Evolutionary conservation across 129 eudicot genomes (phyloP).

Genomic region (Gnaphalium uliginosum): DNA sequence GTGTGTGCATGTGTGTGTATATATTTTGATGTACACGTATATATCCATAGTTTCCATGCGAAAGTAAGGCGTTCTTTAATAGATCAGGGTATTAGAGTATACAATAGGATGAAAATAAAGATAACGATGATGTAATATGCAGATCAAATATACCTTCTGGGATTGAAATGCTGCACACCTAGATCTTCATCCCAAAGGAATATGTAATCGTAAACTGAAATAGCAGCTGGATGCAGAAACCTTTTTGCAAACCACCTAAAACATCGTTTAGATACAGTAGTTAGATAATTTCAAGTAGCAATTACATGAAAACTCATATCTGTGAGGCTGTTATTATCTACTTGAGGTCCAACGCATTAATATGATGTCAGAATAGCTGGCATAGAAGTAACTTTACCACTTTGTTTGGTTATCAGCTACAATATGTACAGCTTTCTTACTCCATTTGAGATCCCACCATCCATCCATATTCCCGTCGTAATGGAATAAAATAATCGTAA

Average conservation of each 20-base stretch:
- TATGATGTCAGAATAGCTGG: not conserved
- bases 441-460: conserved; percentile 92
- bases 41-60: not conserved
- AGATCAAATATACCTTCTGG: conserved; percentile 61
- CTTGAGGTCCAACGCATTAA: not conserved
- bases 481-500: conserved; percentile 82
- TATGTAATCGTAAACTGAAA: conserved; percentile 75
- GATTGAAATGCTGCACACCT: conserved; percentile 81
- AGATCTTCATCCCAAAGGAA: conserved; percentile 99
- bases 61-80: not conserved
- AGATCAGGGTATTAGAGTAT: conserved; percentile 14
- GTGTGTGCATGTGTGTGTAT: too few relatives aligned
- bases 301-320: conserved; percentile 1
- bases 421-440: conserved; percentile 72
- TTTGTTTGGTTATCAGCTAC: conserved; percentile 91
- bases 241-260: conserved; percentile 99
- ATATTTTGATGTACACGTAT: not conserved
- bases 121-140: conserved; percentile 12
- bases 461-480: conserved; percentile 88
- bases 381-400: conserved; percentile 51
- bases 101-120: not conserved
- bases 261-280: conserved; percentile 3
- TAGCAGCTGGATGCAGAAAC: conserved; percentile 86
- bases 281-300: not conserved
- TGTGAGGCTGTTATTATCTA: conserved; percentile 1